phyloP scores from a whole-genome alignment of 371 early-diverging fungal genomes.

The Haplosporangium sp. region DNA sequence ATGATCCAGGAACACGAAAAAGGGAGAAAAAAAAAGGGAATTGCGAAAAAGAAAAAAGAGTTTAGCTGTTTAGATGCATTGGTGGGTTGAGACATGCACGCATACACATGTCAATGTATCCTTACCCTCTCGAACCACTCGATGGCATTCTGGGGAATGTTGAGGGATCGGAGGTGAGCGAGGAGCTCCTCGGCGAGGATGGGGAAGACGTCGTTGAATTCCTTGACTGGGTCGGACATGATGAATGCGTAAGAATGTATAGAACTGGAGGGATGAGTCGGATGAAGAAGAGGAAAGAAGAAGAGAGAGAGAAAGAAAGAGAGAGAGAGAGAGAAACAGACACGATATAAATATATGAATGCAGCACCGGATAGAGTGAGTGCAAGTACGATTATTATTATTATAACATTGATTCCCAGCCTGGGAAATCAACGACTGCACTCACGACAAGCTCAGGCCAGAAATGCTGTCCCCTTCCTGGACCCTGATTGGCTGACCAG shows the following conservation, averaged over 20 bases:
- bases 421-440: too few species aligned
- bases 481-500: constrained; percentile 21
- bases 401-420: too few species aligned
- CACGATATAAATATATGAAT: background rate
- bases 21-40: background rate
- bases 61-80: too few species aligned
- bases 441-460: background rate
- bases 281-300: constrained; percentile 1
- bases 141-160: constrained; percentile 80
- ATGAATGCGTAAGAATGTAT: constrained; percentile 17
- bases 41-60: too few species aligned
- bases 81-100: too few species aligned
- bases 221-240: constrained; percentile 66
- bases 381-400: background rate
- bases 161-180: constrained; percentile 70
- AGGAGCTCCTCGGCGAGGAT: constrained; percentile 71
- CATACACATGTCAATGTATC: background rate
- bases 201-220: constrained; percentile 69
- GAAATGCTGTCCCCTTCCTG: background rate
- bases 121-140: constrained; percentile 74
- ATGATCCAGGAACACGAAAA: too few species aligned
- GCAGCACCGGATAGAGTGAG: too few species aligned
- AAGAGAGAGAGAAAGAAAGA: background rate
- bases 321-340: background rate
- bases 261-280: background rate